Base-by-base conservation (phyloP, 345 rosid species). In the Camelina hispida region DNA sequence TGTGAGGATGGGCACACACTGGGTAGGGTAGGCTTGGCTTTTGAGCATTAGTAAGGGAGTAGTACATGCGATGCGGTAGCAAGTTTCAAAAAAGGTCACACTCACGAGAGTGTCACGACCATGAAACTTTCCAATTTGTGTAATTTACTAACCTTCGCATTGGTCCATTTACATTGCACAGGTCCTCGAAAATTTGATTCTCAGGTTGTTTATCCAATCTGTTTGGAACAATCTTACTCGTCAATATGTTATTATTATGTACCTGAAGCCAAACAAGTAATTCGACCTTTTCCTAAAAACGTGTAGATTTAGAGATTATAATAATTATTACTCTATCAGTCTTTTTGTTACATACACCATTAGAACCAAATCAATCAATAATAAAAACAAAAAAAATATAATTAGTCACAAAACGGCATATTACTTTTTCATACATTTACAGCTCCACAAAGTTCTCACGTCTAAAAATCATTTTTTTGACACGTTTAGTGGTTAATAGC, bases 11-110 rank as follows among this genome's bases (percentile, higher is more conserved):
- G 56, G 56, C 22, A 51, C 20, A 50, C 56, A 51, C 7, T 51
- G 54, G 13, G 62, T 58, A 34, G 43, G 62, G 23, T 35, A 59
- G 4, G 63, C 44, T 59, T 35, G 63, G 63, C 63, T 20, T 35
- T 59, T 59, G 63, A 59, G 44, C 44, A 59, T 58, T 35, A 35
- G 43, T 17, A 4, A 34, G 23, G 25, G 10, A n/a, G 62, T n/a
- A 35, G 62, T 28, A 34, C n/a, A 35, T 35, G 25, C 25, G 42
- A 59, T 35, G 25, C 44, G 42, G 22, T 16, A 59, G 4, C 35
- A 4, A 10, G 63, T 35, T 34, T 34, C 15, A 9, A 58, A 59
- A 59, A 16, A 59, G 35, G 63, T 35, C 63, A 35, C 63, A 10
- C 25, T 58, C 63, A 35, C 2, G 3, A n/a, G 7, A n/a, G 25